Conservation (phyloP, 192 early-diverging fungal species). For the Pecoramyces ruminantium region DNA sequence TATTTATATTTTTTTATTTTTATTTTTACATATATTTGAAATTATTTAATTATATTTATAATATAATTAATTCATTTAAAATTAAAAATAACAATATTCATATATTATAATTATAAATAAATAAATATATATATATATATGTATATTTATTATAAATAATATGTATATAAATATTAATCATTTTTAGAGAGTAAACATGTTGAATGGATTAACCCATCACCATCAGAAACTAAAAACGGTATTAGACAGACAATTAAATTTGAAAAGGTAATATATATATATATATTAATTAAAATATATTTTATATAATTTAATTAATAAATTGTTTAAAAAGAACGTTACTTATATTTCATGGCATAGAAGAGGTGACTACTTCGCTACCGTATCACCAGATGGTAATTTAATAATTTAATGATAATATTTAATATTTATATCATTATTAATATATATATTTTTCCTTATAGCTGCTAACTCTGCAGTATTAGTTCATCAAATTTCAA, state of each 20-base stretch:
- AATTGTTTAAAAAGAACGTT: conserved; percentile 39
- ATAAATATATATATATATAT: too few species aligned
- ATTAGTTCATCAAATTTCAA: conserved; percentile 80
- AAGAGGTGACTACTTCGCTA: conserved; percentile 89
- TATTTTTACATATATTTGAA: too few species aligned
- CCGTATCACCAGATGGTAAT: conserved; percentile 62
- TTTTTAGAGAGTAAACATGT: not conserved
- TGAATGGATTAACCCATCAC: not conserved
- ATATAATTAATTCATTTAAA: too few species aligned
- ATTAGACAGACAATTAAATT: not conserved
- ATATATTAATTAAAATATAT: too few species aligned
- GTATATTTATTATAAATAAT: not conserved
- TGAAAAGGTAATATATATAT: not conserved
- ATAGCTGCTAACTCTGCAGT: conserved; percentile 44
- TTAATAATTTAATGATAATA: too few species aligned
- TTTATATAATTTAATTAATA: conserved; percentile 6
- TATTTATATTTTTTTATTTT: too few species aligned
- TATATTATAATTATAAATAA: too few species aligned
- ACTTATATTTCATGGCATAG: conserved; percentile 84
- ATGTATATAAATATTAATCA: not conserved
- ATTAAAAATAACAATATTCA: too few species aligned
- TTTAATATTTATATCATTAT: not conserved
- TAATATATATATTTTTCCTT: not conserved
- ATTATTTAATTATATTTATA: too few species aligned
- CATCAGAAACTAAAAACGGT: not conserved